Evolutionary conservation across 2,329 filamentous ascomycete species (phyloP), one percentile per base, ranked within the genome.

Genomic region (Botrytis medusae): DNA sequence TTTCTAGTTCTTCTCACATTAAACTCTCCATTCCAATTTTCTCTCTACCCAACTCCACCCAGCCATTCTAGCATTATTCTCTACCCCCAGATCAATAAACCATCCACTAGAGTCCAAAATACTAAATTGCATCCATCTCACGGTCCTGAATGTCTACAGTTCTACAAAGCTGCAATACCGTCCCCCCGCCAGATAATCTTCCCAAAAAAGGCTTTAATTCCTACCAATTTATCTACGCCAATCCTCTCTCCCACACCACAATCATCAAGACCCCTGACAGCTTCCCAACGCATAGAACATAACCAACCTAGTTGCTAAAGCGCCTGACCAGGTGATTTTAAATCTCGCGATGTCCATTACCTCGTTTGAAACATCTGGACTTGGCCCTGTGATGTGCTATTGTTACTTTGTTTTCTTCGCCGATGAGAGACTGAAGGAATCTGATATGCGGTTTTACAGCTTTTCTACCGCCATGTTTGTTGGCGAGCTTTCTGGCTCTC

Each of bases 21-120:
- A 1, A 51, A 0, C 25, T 3, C 48, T n/a, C 4, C 2, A 1
- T 51, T 51, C 10, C 10, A n/a, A 14, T 6, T 1, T n/a, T 7
- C 12, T n/a, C 22, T 4, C 48, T 51, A n/a, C 12, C 25, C 4
- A 2, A n/a, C 48, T 51, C 12, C 10, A n/a, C 25, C 25, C 25
- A 51, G 12, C 48, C 1, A n/a, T n/a, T 0, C 48, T 6, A n/a
- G 2, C 25, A 12, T 51, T 14, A 5, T 51, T 14, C 25, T 14
- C 48, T 14, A 6, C 14, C 22, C 22, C 25, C 25, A 51, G 4
- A 51, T 51, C 12, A 51, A 51, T 12, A 1, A n/a, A 14, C 1
- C 25, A 51, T 14, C 10, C 25, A 51, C 48, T 7, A n/a, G 10
- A n/a, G 4, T 51, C 2, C 25, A 1, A n/a, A 51, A 1, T 25